Evolutionary conservation across 208 protist genomes (phyloP).

Genomic region (Hexamita inflata): DNA sequence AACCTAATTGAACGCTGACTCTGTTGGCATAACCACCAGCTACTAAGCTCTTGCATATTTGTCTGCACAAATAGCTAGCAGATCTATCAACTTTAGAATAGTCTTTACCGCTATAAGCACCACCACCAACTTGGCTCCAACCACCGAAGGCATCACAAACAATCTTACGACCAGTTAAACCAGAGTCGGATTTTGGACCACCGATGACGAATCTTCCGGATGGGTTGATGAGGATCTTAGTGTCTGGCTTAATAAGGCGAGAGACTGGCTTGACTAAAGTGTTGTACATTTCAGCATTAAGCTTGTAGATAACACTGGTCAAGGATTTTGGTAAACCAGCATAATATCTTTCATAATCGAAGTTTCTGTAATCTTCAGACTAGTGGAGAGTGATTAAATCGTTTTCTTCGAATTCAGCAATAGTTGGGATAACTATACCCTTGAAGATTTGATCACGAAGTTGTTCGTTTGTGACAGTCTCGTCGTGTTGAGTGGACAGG

Average conservation of each 20-base stretch:
- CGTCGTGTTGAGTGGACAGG: conserved; percentile 92
- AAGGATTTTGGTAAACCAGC: not conserved
- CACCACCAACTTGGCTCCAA: conserved; percentile 95
- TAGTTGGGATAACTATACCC: conserved; percentile 30
- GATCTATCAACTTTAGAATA: conserved; percentile 97
- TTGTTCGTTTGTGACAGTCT: conserved; percentile 72
- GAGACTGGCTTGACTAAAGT: not conserved
- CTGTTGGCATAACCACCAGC: conserved; percentile 66
- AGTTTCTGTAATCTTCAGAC: not conserved
- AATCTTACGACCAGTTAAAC: conserved; percentile 98
- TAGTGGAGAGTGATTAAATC: not conserved
- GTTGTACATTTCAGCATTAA: not conserved
- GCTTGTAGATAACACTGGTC: too few relatives aligned
- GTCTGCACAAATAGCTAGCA: conserved; percentile 88
- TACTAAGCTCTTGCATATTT: conserved; percentile 96
- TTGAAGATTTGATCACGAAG: conserved; percentile 51
- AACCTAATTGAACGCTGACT: conserved; percentile 91
- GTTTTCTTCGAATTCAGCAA: not conserved
- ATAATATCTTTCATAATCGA: not conserved
- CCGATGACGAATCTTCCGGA: conserved; percentile 95
- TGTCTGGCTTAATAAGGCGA: conserved; percentile 46
- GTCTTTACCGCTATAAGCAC: conserved; percentile 99
- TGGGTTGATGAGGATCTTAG: conserved; percentile 92
- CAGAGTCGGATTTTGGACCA: conserved; percentile 92
- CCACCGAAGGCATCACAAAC: conserved; percentile 99